These are phyloP conservation scores for Hanseniaspora nectarophila DNA, from an alignment of 805 yeast genomes.

Conservation along the genomic window DNA sequence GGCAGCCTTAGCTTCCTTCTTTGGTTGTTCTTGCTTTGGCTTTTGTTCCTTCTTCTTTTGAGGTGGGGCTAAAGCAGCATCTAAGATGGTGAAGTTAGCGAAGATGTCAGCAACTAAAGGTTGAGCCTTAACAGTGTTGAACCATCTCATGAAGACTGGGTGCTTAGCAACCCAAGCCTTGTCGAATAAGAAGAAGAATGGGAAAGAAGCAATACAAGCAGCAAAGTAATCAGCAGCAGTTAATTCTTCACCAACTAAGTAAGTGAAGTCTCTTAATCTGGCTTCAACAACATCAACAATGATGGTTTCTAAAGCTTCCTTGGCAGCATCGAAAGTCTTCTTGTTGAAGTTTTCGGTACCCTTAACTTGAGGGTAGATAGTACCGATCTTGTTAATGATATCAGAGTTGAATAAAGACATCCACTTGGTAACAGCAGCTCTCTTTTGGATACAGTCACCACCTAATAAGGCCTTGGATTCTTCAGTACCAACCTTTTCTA, in stretches of 20 bases:
- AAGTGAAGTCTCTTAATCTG: conserved; percentile 50
- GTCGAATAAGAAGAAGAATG: conserved; percentile 50
- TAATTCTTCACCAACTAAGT: conserved; percentile 56
- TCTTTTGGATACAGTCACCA: conserved; percentile 32
- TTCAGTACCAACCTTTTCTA: conserved; percentile 28
- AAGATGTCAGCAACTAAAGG: conserved; percentile 38
- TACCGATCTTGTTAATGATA: conserved; percentile 36
- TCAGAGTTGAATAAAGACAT: conserved; percentile 65
- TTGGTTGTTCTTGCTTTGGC: conserved; percentile 30
- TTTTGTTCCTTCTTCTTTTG: conserved; percentile 59
- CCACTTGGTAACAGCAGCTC: conserved; percentile 52
- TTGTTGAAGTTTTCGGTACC: conserved; percentile 72
- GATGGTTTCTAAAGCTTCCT: conserved; percentile 29
- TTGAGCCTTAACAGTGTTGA: conserved; percentile 36
- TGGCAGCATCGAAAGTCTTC: conserved; percentile 31
- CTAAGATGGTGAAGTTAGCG: conserved; percentile 46
- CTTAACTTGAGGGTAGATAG: conserved; percentile 45
- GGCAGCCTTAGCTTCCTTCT: not conserved
- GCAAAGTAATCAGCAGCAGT: conserved; percentile 54
- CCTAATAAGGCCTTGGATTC: conserved; percentile 22
- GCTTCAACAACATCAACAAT: conserved; percentile 38
- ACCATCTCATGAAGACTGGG: conserved; percentile 65
- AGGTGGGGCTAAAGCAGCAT: conserved; percentile 58
- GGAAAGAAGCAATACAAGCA: conserved; percentile 41
- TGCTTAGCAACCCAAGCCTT: conserved; percentile 48